Percentiles rank a stretch among this genome's conserved stretches.
Conservation (phyloP, 495 filamentous ascomycete species). For the Aspergillus incahuasiensis region DNA sequence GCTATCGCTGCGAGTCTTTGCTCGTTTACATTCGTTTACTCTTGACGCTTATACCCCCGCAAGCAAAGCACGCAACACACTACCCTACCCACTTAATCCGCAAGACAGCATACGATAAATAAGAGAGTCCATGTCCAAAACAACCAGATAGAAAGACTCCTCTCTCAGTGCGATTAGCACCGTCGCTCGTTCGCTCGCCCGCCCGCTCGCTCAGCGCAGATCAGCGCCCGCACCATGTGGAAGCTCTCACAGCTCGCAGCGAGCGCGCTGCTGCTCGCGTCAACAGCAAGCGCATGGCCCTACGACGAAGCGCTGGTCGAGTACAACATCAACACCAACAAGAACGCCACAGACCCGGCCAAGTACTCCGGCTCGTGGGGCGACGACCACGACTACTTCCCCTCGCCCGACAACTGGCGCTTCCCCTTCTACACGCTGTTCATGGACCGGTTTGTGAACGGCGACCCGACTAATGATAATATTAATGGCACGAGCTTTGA, state of each 20-base stretch:
- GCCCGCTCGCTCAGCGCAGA: neutral
- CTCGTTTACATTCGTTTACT: too few relatives aligned
- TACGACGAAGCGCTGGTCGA: constrained; percentile 48
- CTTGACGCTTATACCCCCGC: too few relatives aligned
- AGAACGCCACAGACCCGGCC: constrained; percentile 49
- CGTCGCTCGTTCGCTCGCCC: neutral
- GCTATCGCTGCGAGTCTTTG: too few relatives aligned
- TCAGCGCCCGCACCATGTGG: neutral
- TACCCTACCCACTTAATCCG: too few relatives aligned
- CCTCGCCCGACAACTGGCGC: constrained; percentile 63
- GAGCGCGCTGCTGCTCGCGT: constrained; percentile 12
- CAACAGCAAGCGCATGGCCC: constrained; percentile 36
- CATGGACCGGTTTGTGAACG: constrained; percentile 66
- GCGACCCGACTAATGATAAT: constrained; percentile 66
- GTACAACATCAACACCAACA: constrained; percentile 61
- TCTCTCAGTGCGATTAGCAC: neutral
- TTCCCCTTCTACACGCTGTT: constrained; percentile 68
- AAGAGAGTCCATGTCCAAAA: too few relatives aligned
- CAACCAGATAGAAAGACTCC: too few relatives aligned
- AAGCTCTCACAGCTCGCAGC: neutral
- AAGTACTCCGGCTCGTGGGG: constrained; percentile 61
- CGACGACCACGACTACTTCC: constrained; percentile 38
- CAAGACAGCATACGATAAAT: too few relatives aligned
- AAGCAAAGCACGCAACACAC: too few relatives aligned
- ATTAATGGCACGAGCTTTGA: constrained; percentile 64